phyloP scores from a whole-genome alignment of 1,284 basidiomycete genomes.

The Pseudozyma thailandica region DNA sequence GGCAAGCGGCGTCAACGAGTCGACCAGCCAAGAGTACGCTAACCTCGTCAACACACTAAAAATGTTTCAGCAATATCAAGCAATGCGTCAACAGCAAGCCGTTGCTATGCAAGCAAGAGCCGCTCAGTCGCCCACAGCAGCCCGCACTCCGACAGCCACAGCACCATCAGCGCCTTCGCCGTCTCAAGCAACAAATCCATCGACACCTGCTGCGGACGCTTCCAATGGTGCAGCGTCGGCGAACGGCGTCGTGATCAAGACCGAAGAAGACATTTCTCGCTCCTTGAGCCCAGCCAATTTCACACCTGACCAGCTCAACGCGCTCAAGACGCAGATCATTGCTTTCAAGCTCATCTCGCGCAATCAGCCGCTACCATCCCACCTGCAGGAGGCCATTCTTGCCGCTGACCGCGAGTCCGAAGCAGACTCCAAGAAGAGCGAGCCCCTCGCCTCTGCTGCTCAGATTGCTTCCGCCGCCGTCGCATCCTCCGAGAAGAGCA shows the following conservation, averaged over 20 bases:
- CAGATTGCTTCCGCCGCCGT: conserved; percentile 79
- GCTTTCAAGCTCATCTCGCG: conserved; percentile 86
- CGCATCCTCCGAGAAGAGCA: conserved; percentile 70
- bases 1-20: conserved; percentile 66
- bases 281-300: conserved; percentile 69
- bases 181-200: conserved; percentile 18
- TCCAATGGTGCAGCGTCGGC: conserved; percentile 18
- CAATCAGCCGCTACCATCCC: conserved; percentile 82
- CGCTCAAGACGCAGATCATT: conserved; percentile 86
- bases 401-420: conserved; percentile 63
- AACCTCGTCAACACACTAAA: conserved; percentile 64
- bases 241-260: conserved; percentile 42
- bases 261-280: conserved; percentile 36
- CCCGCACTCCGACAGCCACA: conserved; percentile 11
- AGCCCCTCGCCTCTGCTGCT: conserved; percentile 74
- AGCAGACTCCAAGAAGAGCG: conserved; percentile 71
- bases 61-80: conserved; percentile 65
- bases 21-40: conserved; percentile 67
- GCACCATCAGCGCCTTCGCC: conserved; percentile 32
- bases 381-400: conserved; percentile 79
- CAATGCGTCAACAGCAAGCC: conserved; percentile 60
- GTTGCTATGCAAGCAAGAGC: conserved; percentile 49
- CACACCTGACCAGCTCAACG: conserved; percentile 81
- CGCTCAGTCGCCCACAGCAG: conserved; percentile 14
- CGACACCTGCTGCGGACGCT: conserved; percentile 24